Base-by-base conservation (phyloP, 164 flowering plant genomes). In the Berberis thunbergii region DNA sequence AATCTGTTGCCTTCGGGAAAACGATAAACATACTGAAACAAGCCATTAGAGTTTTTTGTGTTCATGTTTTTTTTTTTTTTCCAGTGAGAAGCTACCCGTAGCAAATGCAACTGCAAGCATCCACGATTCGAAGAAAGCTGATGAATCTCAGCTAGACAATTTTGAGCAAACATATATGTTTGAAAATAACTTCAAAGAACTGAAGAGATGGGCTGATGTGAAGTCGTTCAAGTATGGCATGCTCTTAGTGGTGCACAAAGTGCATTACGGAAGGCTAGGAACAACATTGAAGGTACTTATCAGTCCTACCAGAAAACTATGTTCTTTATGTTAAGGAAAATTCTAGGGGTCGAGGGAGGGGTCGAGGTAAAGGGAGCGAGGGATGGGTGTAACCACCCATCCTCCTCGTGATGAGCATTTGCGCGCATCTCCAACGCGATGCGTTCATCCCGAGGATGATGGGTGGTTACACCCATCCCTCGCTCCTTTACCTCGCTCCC, bases 201-300 rank as follows among this genome's bases (percentile, higher is more conserved):
- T 46, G 4, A 8, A 46, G 49, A 46, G 49, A 46, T 46, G 49
- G 49, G 4, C 8, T 4, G 49, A 46, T 46, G 8, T 46, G 49
- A 46, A 46, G 49, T 46, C 49, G 8, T 46, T 8, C 49, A 46
- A 46, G 49, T 46, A 46, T 46, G 8, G 1, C 49, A 46, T 46
- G 49, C 49, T 46, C 49, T 46, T 46, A 46, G 49, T 46, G 49
- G 49, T 46, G 49, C 49, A 8, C 8, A 1, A 46, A 46, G 8
- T 4, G 8, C 49, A 1, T 4, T 8, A 8, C 8, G 49, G 49
- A 46, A 46, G 49, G 49, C 49, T 46, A 4, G 49, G 49, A 46
- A 46, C 49, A 46, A 92, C 98, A 42, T 71, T 94, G 45, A 90
- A 94, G 98, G 98, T 90, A 81, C 3, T 11, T 54, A 26, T 26